These are phyloP conservation scores for Paraphoma chrysanthemicola DNA, from an alignment of 2,329 filamentous ascomycete genomes.

Conservation along the genomic window DNA sequence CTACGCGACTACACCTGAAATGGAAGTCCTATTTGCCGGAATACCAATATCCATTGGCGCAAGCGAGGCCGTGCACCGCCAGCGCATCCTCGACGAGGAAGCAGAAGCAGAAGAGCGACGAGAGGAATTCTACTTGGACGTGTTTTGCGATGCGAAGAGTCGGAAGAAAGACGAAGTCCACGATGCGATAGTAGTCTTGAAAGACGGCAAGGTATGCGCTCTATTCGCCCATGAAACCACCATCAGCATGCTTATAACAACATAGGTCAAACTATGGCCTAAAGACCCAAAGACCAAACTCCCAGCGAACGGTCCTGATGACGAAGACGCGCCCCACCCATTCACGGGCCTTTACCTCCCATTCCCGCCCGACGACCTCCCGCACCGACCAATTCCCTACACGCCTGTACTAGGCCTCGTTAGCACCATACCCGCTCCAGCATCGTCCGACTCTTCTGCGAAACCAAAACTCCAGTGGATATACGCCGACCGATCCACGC, in stretches of 20 bases:
- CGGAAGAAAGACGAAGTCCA: constrained; percentile 50
- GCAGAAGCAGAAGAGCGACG: constrained; percentile 56
- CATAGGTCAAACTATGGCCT: constrained; percentile 44
- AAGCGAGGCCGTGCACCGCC: constrained; percentile 58
- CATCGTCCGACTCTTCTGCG: constrained; percentile 2
- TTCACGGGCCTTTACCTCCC: constrained; percentile 59
- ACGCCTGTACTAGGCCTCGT: constrained; percentile 56
- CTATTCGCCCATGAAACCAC: background rate
- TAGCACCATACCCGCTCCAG: constrained; percentile 50
- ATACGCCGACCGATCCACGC: constrained; percentile 66
- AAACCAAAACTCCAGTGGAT: constrained; percentile 72
- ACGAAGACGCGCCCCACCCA: constrained; percentile 49
- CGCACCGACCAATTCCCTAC: constrained; percentile 40
- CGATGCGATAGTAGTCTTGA: constrained; percentile 53
- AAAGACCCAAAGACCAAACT: constrained; percentile 42
- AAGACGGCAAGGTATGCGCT: constrained; percentile 51
- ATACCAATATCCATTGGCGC: constrained; percentile 58
- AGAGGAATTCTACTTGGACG: constrained; percentile 59
- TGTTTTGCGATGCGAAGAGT: constrained; percentile 50
- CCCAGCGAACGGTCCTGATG: constrained; percentile 29
- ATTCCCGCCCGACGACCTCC: constrained; percentile 54
- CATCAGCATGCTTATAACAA: background rate
- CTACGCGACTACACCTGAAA: constrained; percentile 8
- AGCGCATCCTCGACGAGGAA: constrained; percentile 56
- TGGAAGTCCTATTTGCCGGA: constrained; percentile 48